Conservation (phyloP, 169 alveolate genomes). For the Plasmodium gaboni region DNA sequence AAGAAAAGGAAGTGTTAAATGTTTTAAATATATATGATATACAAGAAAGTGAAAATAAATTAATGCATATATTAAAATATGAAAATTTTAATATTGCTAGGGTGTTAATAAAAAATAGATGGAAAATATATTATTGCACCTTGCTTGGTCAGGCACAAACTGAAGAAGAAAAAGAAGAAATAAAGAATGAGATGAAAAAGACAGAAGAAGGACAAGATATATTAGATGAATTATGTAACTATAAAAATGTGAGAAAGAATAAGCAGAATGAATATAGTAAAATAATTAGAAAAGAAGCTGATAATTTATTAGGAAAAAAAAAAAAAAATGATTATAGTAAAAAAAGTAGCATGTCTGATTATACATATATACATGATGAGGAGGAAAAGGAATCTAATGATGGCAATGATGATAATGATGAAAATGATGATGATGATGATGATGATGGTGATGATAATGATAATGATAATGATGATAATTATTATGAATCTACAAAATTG, state of each 20-base stretch:
- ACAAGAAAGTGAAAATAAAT: slow-evolving; percentile 95
- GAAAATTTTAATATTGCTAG: slow-evolving; percentile 95
- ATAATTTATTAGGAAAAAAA: slow-evolving; percentile 80
- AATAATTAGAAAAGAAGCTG: slow-evolving; percentile 88
- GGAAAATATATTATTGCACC: slow-evolving; percentile 94
- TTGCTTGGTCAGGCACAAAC: slow-evolving; percentile 95
- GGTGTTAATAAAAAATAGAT: slow-evolving; percentile 88
- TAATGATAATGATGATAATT: not conserved
- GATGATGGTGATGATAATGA: not conserved
- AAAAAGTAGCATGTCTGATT: not conserved
- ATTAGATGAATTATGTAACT: slow-evolving; percentile 87
- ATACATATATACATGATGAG: slow-evolving; percentile 56
- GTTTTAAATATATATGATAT: slow-evolving; percentile 87
- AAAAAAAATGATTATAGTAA: slow-evolving; percentile 68
- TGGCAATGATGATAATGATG: not conserved
- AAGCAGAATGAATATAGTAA: slow-evolving; percentile 86
- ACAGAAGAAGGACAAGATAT: slow-evolving; percentile 91
- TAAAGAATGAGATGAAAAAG: slow-evolving; percentile 86
- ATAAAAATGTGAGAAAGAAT: slow-evolving; percentile 80
- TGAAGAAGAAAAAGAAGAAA: slow-evolving; percentile 90
- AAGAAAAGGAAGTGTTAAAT: slow-evolving; percentile 91
- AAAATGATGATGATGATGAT: not conserved
- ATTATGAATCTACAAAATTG: too few relatives aligned
- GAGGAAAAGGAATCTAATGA: slow-evolving; percentile 22
- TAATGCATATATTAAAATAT: slow-evolving; percentile 91